phyloP scores from a whole-genome alignment of 1,284 basidiomycete genomes.

The Phylloboletellus chloephorus region DNA sequence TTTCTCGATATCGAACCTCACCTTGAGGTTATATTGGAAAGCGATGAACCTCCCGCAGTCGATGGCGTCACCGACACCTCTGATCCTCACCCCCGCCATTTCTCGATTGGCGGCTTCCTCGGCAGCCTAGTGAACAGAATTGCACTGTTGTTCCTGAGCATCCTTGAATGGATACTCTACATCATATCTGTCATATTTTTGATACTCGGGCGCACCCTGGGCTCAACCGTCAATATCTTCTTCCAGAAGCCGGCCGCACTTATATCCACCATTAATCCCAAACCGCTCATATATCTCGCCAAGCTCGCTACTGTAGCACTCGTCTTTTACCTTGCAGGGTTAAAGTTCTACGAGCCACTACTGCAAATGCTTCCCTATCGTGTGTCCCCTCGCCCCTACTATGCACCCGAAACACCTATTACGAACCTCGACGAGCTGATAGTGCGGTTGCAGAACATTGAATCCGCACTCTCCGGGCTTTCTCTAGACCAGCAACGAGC shows the following conservation, averaged over 20 bases:
- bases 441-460: slow-evolving; percentile 59
- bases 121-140: slow-evolving; percentile 40
- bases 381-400: slow-evolving; percentile 29
- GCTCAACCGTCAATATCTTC: slow-evolving; percentile 37
- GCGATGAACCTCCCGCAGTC: slow-evolving; percentile 40
- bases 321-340: slow-evolving; percentile 40
- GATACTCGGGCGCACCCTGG: slow-evolving; percentile 41
- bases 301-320: slow-evolving; percentile 37
- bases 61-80: slow-evolving; percentile 28
- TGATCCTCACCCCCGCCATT: slow-evolving; percentile 26
- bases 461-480: slow-evolving; percentile 54
- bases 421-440: slow-evolving; percentile 67
- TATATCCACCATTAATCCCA: slow-evolving; percentile 30
- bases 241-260: slow-evolving; percentile 42
- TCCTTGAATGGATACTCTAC: slow-evolving; percentile 36
- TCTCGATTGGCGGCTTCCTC: slow-evolving; percentile 45
- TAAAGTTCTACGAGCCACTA: slow-evolving; percentile 35
- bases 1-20: slow-evolving; percentile 42
- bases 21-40: slow-evolving; percentile 56
- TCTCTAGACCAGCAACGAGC: slow-evolving; percentile 49
- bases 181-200: slow-evolving; percentile 25
- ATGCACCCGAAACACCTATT: slow-evolving; percentile 55
- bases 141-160: slow-evolving; percentile 32
- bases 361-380: slow-evolving; percentile 23
- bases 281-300: slow-evolving; percentile 29